Percentiles rank a stretch among this genome's conserved stretches.
Evolutionary conservation across 805 yeast species (phyloP).

Genomic region (Candida palmyrensis): DNA sequence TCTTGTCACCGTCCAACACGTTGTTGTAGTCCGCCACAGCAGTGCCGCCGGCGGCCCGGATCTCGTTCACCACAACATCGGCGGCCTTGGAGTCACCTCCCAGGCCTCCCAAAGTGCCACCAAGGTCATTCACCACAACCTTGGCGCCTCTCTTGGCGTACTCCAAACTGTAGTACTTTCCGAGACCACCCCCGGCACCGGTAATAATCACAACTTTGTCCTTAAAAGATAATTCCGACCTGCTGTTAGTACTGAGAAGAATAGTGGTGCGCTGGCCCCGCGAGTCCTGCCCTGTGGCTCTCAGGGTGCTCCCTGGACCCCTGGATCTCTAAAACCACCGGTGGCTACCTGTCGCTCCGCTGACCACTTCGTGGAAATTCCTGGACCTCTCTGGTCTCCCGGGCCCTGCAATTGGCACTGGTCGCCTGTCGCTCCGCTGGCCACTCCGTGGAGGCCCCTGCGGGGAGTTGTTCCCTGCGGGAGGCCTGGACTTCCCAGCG

Average conservation of each 20-base stretch:
- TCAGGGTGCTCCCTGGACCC: no score
- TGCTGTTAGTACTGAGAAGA: slow-evolving; percentile 1
- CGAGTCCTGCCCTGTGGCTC: no score
- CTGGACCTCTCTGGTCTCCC: no score
- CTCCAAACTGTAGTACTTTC: slow-evolving; percentile 80
- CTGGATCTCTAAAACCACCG: no score
- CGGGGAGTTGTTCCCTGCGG: no score
- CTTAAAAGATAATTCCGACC: slow-evolving; percentile 47
- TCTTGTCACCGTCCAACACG: slow-evolving; percentile 78
- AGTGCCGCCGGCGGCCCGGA: slow-evolving; percentile 65
- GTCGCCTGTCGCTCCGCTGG: no score
- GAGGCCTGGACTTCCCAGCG: no score
- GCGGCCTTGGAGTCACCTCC: slow-evolving; percentile 74
- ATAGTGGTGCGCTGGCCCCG: no score
- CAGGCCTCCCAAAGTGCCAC: slow-evolving; percentile 74
- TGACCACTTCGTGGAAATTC: no score
- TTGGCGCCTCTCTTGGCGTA: slow-evolving; percentile 90
- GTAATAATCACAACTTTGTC: slow-evolving; percentile 89
- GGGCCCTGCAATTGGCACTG: no score
- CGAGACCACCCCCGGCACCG: slow-evolving; percentile 98
- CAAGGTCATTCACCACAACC: slow-evolving; percentile 92
- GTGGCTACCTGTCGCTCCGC: no score
- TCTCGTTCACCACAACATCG: slow-evolving; percentile 84
- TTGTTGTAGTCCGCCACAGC: slow-evolving; percentile 96
- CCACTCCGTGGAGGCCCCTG: no score